Evolutionary conservation across 1,139 yeast species (phyloP).

Genomic region (Arxiozyma slooffiae): DNA sequence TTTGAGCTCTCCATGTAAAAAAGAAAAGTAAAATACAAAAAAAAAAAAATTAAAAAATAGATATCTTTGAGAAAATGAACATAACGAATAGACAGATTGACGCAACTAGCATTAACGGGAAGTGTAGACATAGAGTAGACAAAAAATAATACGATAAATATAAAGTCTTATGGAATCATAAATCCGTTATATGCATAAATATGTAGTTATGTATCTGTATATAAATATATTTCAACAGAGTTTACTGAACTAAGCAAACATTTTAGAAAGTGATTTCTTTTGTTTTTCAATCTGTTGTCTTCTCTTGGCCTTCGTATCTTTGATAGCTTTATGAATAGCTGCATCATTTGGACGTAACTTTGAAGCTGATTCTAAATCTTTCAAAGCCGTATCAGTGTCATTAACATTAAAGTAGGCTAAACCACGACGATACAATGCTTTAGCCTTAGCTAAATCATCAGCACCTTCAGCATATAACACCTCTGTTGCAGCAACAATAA

Average conservation of each 20-base stretch:
- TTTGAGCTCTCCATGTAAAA: too few species aligned
- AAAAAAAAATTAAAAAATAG: too few species aligned
- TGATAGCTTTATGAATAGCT: constrained; percentile 60
- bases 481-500: constrained; percentile 50
- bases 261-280: constrained; percentile 76
- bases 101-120: too few species aligned
- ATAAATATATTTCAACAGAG: background rate
- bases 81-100: too few species aligned
- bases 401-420: constrained; percentile 55
- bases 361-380: constrained; percentile 58
- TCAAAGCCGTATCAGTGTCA: constrained; percentile 63
- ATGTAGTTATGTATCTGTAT: background rate
- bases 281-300: constrained; percentile 56
- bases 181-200: background rate
- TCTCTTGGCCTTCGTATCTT: constrained; percentile 46
- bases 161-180: too few species aligned
- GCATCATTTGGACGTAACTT: constrained; percentile 61
- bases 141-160: too few species aligned
- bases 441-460: constrained; percentile 62
- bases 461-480: constrained; percentile 57
- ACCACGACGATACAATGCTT: constrained; percentile 82
- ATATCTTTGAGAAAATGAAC: too few species aligned
- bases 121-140: too few species aligned
- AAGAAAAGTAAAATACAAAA: too few species aligned
- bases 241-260: constrained; percentile 41